Evolutionary conservation across 2,329 filamentous ascomycete genomes (phyloP).

Genomic region (Aspergillus neoniger): DNA sequence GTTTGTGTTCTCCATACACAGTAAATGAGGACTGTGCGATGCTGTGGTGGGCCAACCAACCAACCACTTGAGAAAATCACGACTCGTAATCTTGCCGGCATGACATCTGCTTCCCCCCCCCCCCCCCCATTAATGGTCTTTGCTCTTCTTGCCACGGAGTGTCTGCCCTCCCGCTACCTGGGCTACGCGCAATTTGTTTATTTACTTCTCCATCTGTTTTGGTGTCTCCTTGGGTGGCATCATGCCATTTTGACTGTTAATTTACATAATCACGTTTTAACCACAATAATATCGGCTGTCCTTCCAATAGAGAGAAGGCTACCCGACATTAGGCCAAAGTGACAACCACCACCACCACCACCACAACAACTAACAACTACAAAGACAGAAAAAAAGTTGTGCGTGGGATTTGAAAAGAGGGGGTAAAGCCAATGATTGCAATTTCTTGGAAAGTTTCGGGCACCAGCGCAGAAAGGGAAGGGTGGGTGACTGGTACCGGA

Average conservation of each 20-base stretch:
- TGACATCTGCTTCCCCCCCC: slow-evolving; percentile 12
- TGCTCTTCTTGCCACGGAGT: background rate
- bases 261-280: too few species aligned
- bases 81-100: slow-evolving; percentile 14
- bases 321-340: too few species aligned
- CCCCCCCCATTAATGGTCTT: background rate
- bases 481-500: slow-evolving; percentile 9
- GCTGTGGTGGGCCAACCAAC: background rate
- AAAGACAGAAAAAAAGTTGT: background rate
- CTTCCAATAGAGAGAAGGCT: too few species aligned
- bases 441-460: slow-evolving; percentile 16
- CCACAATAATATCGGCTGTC: too few species aligned
- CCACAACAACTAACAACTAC: background rate
- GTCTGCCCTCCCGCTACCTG: background rate
- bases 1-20: background rate
- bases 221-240: background rate
- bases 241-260: too few species aligned
- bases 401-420: background rate
- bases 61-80: background rate
- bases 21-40: background rate
- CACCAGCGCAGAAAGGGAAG: slow-evolving; percentile 18
- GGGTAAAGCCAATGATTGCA: background rate
- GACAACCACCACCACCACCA: too few species aligned
- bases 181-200: background rate
- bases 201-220: too few species aligned